Percentiles rank a stretch among this genome's conserved stretches.
phyloP scores from a whole-genome alignment of 306 rosid species.

The Quillaja saponaria region DNA sequence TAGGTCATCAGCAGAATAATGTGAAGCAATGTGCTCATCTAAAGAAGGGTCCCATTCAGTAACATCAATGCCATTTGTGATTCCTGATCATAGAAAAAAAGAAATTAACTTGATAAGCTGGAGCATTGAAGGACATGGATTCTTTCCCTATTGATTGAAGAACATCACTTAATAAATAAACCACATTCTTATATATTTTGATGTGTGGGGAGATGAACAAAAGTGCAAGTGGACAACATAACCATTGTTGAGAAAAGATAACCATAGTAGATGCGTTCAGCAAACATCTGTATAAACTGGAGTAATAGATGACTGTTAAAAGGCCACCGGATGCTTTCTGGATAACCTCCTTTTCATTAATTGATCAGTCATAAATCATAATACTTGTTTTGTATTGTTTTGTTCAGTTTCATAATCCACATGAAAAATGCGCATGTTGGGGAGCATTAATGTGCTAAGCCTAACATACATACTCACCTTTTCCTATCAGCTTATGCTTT shows the following conservation, averaged over 20 bases:
- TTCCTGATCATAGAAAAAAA: slow-evolving; percentile 50
- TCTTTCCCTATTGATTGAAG: no score
- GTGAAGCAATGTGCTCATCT: slow-evolving; percentile 60
- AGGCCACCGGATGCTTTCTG: no score
- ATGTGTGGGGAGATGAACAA: not conserved
- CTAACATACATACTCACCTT: no score
- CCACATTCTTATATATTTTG: slow-evolving; percentile 11
- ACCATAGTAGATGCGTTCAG: slow-evolving; percentile 6
- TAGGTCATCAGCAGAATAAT: slow-evolving; percentile 65
- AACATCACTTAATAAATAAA: slow-evolving; percentile 20
- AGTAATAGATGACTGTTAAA: no score
- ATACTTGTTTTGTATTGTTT: no score
- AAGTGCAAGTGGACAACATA: slow-evolving; percentile 4
- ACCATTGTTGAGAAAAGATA: slow-evolving; percentile 8
- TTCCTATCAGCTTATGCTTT: no score
- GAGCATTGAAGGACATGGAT: slow-evolving; percentile 4
- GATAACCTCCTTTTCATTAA: no score
- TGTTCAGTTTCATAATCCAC: no score
- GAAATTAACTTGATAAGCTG: slow-evolving; percentile 12
- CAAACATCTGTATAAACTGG: not conserved
- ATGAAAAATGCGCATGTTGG: no score
- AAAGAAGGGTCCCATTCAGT: slow-evolving; percentile 78
- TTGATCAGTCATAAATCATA: no score
- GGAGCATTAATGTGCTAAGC: no score
- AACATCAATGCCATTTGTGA: slow-evolving; percentile 82